Percentiles rank a stretch among this genome's conserved stretches.
Conservation (phyloP, 352 stramenopile genomes). For the Phytopythium aichiense region DNA sequence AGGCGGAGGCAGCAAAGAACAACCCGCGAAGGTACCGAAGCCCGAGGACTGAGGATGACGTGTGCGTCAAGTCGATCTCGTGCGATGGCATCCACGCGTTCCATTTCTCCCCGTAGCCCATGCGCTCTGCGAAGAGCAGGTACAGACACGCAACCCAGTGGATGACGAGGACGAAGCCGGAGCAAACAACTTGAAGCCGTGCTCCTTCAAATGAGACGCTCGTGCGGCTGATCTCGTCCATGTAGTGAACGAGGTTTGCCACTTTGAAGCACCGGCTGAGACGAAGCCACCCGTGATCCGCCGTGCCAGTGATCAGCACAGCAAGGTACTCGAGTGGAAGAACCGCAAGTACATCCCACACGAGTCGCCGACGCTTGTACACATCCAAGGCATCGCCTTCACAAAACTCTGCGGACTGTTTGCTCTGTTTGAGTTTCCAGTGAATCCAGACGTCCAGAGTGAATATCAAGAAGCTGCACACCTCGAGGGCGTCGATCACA, state of each 20-base stretch:
- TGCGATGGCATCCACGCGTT: constrained; percentile 43
- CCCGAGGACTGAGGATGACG: constrained; percentile 23
- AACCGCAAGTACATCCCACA: constrained; percentile 40
- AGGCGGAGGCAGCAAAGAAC: constrained; percentile 54
- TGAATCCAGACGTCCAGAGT: constrained; percentile 52
- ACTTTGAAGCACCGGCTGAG: constrained; percentile 50
- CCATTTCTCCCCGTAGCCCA: constrained; percentile 47
- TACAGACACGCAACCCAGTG: constrained; percentile 52
- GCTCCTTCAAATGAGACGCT: constrained; percentile 41
- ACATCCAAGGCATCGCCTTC: constrained; percentile 34
- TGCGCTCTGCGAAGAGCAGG: constrained; percentile 27
- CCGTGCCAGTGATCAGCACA: background rate
- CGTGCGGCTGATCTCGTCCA: constrained; percentile 40
- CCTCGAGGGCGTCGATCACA: constrained; percentile 27
- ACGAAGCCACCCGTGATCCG: constrained; percentile 32
- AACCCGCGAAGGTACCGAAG: constrained; percentile 45
- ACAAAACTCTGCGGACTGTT: constrained; percentile 46
- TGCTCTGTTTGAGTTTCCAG: constrained; percentile 36
- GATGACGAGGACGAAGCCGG: constrained; percentile 44
- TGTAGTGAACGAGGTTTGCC: constrained; percentile 45
- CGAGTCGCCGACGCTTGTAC: constrained; percentile 37
- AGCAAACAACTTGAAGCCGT: constrained; percentile 30
- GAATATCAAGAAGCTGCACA: constrained; percentile 37
- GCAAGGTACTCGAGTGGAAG: constrained; percentile 43
- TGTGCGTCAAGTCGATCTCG: constrained; percentile 21